Conservation (phyloP, 1,139 yeast genomes). For the Suhomyces guaymorum region DNA sequence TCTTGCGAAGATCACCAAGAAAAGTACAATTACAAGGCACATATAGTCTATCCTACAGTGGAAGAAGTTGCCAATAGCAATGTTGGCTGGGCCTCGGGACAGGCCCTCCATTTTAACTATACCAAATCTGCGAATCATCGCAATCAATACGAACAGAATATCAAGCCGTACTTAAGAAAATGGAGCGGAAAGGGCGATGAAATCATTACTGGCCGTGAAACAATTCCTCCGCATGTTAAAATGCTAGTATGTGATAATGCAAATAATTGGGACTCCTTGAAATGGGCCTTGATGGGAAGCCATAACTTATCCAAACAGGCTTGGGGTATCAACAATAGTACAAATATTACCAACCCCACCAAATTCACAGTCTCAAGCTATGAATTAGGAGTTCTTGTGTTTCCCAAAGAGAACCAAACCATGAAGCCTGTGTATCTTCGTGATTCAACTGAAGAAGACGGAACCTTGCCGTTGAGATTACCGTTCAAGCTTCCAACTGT, state of each 20-base stretch:
- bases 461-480: slow-evolving; percentile 40
- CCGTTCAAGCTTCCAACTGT: slow-evolving; percentile 57
- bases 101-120: slow-evolving; percentile 55
- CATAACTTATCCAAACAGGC: slow-evolving; percentile 68
- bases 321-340: slow-evolving; percentile 49
- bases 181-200: slow-evolving; percentile 27
- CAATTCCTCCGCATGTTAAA: slow-evolving; percentile 43
- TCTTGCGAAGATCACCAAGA: slow-evolving; percentile 29
- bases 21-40: slow-evolving; percentile 39
- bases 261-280: slow-evolving; percentile 49
- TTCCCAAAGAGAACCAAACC: slow-evolving; percentile 18
- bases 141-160: slow-evolving; percentile 34
- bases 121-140: slow-evolving; percentile 22
- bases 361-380: slow-evolving; percentile 40
- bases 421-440: slow-evolving; percentile 42
- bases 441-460: slow-evolving; percentile 27
- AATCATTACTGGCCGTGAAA: slow-evolving; percentile 32
- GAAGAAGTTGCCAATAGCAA: slow-evolving; percentile 47
- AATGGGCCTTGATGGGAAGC: slow-evolving; percentile 68
- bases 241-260: slow-evolving; percentile 45
- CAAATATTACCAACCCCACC: slow-evolving; percentile 19
- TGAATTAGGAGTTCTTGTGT: slow-evolving; percentile 55
- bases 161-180: slow-evolving; percentile 35
- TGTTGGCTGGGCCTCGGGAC: slow-evolving; percentile 52
- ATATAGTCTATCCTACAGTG: slow-evolving; percentile 56